Base-by-base conservation (phyloP, 805 yeast species). In the Saccharomycopsis babjevae region DNA sequence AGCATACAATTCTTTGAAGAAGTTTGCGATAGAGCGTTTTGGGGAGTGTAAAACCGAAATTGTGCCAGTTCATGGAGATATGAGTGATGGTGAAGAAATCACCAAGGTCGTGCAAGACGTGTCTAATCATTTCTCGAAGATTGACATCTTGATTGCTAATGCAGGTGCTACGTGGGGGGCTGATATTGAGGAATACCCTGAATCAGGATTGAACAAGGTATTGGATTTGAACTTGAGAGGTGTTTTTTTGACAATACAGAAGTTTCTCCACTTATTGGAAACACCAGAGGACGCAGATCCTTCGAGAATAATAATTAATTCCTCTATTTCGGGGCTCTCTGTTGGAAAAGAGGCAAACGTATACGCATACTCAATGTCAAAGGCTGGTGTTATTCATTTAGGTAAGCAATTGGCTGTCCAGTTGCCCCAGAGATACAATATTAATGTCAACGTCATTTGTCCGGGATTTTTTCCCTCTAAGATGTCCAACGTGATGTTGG, bases 101-200 rank as follows among this genome's bases (percentile, higher is more conserved):
- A 71, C 74, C 59, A 65, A 71, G 22, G 78, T 86, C 64, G 71
- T 67, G 56, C 77, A 75, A 43, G 79, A 80, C 16, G 62, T 70
- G 16, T 30, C 67, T 15, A 75, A 77, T 66, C 52, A 46, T 1
- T 46, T 46, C 6, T 10, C 52, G 13, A 22, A 22, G 13, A 77
- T 86, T 42, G 83, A 86, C 70, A 84, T 86, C 63, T 76, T 86
- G 64, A 77, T 85, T 66, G 89, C 91, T 57, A 87, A 86, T 67
- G 92, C 93, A 5, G 93, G 93, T 36, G 90, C 91, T 8, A 73
- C 86, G 15, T 86, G 92, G 92, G 92, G 91, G 20, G 85, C 83
- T 1, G 81, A 81, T 13, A 71, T 87, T 57, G 83, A 76, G 43
- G 72, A 73, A 11, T 91, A 87, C 68, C 83, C 89, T 2, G 82